Percentiles rank a stretch among this genome's conserved stretches.
These are phyloP conservation scores for Choanephora cucurbitarum DNA, from an alignment of 371 early-diverging fungal genomes.

Conservation along the genomic window DNA sequence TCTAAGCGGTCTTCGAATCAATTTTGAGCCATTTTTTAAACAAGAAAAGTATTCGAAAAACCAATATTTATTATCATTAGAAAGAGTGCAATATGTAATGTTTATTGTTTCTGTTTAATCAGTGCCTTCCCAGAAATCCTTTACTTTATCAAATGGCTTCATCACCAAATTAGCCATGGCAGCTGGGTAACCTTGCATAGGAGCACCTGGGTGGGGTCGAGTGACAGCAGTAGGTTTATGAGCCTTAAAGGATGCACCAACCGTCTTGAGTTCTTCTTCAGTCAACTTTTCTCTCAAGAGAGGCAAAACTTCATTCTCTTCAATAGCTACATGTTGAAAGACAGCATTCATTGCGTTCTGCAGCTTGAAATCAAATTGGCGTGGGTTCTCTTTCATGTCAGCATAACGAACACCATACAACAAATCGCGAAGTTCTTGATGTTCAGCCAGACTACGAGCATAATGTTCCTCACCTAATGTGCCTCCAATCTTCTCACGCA, in stretches of 20 bases:
- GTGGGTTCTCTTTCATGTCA: conserved; percentile 3
- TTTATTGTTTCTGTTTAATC: background rate
- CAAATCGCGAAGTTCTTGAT: conserved; percentile 3
- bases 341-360: conserved; percentile 12
- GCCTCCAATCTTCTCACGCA: conserved; percentile 16
- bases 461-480: conserved; percentile 7
- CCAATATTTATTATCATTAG: too few relatives aligned
- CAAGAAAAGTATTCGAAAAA: too few relatives aligned
- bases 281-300: conserved; percentile 7
- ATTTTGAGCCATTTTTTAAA: too few relatives aligned
- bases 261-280: conserved; percentile 9
- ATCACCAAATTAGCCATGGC: conserved; percentile 6
- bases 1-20: too few relatives aligned
- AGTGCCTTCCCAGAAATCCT: conserved; percentile 2
- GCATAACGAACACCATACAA: conserved; percentile 1
- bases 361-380: conserved; percentile 8
- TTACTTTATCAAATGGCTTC: conserved; percentile 12
- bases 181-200: conserved; percentile 14
- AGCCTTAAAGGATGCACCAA: conserved; percentile 15
- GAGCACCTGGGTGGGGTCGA: conserved; percentile 19
- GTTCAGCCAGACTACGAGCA: conserved; percentile 5
- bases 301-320: conserved; percentile 17
- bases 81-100: too few relatives aligned
- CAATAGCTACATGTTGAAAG: conserved; percentile 6
- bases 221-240: conserved; percentile 16